Evolutionary conservation across 1,284 basidiomycete species (phyloP).

Genomic region (Malassezia cuniculi): DNA sequence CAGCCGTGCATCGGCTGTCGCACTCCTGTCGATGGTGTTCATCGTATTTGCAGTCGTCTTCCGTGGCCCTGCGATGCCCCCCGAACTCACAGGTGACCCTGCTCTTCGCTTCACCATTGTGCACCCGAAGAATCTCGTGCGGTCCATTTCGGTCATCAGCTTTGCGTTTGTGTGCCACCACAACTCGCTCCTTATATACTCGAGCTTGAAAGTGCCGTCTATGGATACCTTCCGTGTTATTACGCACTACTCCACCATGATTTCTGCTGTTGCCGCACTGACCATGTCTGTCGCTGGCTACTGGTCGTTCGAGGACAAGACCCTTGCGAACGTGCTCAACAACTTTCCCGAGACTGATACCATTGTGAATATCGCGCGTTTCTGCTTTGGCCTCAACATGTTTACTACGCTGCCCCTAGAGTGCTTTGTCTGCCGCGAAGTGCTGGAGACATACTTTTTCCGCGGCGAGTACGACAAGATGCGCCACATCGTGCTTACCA

Average conservation of each 20-base stretch:
- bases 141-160: constrained; percentile 42
- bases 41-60: constrained; percentile 79
- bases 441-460: constrained; percentile 34
- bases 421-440: constrained; percentile 85
- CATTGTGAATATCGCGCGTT: constrained; percentile 62
- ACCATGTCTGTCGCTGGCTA: constrained; percentile 76
- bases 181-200: constrained; percentile 59
- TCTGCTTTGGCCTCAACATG: constrained; percentile 96
- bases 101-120: constrained; percentile 74
- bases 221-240: constrained; percentile 85
- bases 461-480: constrained; percentile 25
- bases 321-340: constrained; percentile 51
- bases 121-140: constrained; percentile 53
- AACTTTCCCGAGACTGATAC: constrained; percentile 42
- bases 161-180: constrained; percentile 45
- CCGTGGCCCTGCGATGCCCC: constrained; percentile 67
- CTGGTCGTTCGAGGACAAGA: constrained; percentile 83
- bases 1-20: constrained; percentile 73
- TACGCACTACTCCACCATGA: constrained; percentile 55
- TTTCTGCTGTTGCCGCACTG: constrained; percentile 35
- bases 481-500: constrained; percentile 83
- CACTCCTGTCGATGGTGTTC: constrained; percentile 70
- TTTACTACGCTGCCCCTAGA: constrained; percentile 88
- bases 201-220: constrained; percentile 78
- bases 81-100: constrained; percentile 60